Evolutionary conservation across 1,139 yeast species (phyloP).

Genomic region (Zygoascus meyerae): DNA sequence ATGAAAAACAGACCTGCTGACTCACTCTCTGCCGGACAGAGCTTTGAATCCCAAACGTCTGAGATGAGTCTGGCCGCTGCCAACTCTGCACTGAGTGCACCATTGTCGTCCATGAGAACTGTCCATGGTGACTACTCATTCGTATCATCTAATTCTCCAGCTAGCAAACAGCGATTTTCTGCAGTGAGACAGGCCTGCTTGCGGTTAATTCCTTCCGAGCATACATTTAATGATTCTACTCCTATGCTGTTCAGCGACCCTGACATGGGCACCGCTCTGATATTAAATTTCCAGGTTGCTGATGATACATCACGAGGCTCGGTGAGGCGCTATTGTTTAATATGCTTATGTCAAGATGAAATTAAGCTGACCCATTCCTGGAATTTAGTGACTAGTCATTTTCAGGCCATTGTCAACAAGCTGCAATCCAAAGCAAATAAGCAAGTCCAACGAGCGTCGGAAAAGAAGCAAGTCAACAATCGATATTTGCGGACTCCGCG

Average conservation of each 20-base stretch:
- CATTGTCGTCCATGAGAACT: conserved; percentile 7
- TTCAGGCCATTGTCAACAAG: conserved; percentile 4
- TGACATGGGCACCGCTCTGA: conserved; percentile 59
- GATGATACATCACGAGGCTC: conserved; percentile 76
- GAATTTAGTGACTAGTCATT: conserved; percentile 39
- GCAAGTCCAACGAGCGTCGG: not conserved
- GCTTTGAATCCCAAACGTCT: not conserved
- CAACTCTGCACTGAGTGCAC: conserved; percentile 1
- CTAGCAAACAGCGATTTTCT: conserved; percentile 47
- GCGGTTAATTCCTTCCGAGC: conserved; percentile 61
- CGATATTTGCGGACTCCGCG: conserved; percentile 4
- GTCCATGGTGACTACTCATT: conserved; percentile 8
- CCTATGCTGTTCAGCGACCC: conserved; percentile 72
- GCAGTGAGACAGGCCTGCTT: conserved; percentile 45
- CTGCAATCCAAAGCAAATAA: conserved; percentile 4
- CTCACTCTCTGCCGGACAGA: not conserved
- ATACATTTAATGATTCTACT: conserved; percentile 56
- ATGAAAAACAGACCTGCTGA: not conserved
- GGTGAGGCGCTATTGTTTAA: conserved; percentile 63
- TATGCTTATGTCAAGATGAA: conserved; percentile 59
- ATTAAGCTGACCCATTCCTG: conserved; percentile 49
- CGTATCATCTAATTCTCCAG: conserved; percentile 61
- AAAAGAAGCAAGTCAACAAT: not conserved
- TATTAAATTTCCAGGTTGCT: conserved; percentile 58
- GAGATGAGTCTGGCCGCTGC: not conserved